These are phyloP conservation scores for Nicotiana rustica DNA, from an alignment of 305 asterid genomes.

Conservation along the genomic window DNA sequence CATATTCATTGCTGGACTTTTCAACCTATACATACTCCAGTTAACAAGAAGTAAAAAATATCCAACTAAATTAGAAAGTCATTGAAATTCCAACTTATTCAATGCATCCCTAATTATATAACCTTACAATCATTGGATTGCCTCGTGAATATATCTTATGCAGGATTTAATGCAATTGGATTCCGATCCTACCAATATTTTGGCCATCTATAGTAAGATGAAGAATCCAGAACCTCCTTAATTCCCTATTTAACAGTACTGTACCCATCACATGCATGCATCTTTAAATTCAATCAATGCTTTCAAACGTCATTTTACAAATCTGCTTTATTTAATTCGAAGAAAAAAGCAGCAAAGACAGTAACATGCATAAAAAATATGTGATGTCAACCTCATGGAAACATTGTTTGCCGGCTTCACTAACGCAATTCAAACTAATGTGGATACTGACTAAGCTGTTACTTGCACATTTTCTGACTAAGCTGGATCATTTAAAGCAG, in stretches of 20 bases:
- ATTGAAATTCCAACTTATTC: not conserved
- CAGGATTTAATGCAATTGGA: not conserved
- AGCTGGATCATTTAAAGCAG: not conserved
- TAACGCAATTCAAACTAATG: not conserved
- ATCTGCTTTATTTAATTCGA: not conserved
- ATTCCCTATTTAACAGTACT: not conserved
- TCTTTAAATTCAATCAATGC: too few species aligned
- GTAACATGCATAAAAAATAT: too few species aligned
- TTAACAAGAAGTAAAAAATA: not conserved
- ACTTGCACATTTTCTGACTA: not conserved
- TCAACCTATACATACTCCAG: not conserved
- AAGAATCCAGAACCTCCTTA: not conserved
- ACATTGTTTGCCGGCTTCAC: not conserved
- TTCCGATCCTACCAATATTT: not conserved
- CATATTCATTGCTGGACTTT: not conserved
- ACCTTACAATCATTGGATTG: not conserved
- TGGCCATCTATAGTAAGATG: not conserved
- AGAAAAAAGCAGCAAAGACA: not conserved
- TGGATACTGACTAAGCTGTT: too few species aligned
- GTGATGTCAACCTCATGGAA: constrained; percentile 23
- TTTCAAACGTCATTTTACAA: not conserved
- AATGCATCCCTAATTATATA: not conserved
- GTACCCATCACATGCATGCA: not conserved
- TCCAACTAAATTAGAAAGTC: not conserved
- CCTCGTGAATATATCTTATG: not conserved